Percentiles rank a stretch among this genome's conserved stretches.
phyloP scores from a whole-genome alignment of 345 rosid species.

The Arabidopsis thaliana region DNA sequence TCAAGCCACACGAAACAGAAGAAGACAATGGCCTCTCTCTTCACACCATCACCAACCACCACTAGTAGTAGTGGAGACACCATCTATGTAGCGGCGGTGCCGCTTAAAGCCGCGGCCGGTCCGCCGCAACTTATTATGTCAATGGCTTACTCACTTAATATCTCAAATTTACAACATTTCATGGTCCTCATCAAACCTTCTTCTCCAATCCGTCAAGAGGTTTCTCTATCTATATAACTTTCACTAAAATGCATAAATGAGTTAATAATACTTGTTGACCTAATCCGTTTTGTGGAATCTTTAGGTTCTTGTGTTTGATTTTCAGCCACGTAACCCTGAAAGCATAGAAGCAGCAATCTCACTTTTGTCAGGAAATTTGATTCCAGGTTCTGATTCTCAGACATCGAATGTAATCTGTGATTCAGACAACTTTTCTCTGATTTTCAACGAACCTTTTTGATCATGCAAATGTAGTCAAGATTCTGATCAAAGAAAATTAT shows the following conservation, averaged over 20 bases:
- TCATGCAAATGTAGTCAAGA: constrained; percentile 24
- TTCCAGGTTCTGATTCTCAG: constrained; percentile 45
- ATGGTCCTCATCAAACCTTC: constrained; percentile 59
- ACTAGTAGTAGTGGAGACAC: constrained; percentile 50
- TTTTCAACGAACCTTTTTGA: constrained; percentile 31
- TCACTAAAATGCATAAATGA: constrained; percentile 1
- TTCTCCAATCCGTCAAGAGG: constrained; percentile 33
- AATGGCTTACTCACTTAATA: constrained; percentile 60
- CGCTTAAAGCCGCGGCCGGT: constrained; percentile 64
- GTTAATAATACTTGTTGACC: background rate
- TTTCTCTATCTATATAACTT: background rate
- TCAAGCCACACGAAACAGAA: constrained; percentile 1
- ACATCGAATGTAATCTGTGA: constrained; percentile 34
- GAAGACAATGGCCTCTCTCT: constrained; percentile 37
- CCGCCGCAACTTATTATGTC: constrained; percentile 64
- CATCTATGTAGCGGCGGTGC: constrained; percentile 65
- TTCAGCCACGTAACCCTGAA: constrained; percentile 43
- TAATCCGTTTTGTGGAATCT: constrained; percentile 1
- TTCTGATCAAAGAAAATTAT: background rate
- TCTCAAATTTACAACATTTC: constrained; percentile 60
- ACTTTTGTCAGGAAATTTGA: constrained; percentile 34
- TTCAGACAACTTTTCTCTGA: background rate
- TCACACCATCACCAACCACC: constrained; percentile 35
- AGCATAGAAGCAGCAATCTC: constrained; percentile 42
- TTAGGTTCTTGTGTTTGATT: constrained; percentile 45